Conservation (phyloP, 176 grass and related monocot species). For the Rhynchospora tenuis region DNA sequence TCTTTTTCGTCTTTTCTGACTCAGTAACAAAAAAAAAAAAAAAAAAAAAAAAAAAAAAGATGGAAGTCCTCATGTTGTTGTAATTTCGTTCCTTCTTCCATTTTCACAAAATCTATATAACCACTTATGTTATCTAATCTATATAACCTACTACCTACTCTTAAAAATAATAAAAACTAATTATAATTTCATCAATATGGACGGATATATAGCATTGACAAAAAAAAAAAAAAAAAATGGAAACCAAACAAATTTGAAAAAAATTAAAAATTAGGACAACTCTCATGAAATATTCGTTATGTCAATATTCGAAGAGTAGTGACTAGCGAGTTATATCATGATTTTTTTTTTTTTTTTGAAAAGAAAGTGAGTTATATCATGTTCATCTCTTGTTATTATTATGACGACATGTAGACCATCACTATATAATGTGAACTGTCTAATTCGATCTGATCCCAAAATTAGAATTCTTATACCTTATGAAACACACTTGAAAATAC, state of each 20-base stretch:
- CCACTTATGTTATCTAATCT: too few relatives aligned
- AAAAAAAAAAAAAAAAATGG: not conserved
- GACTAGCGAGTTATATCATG: not conserved
- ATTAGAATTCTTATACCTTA: not conserved
- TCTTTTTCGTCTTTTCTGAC: not conserved
- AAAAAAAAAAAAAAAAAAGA: not conserved
- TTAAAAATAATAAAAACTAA: not conserved
- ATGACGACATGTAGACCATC: not conserved
- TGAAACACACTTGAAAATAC: too few relatives aligned
- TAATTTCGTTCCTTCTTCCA: not conserved
- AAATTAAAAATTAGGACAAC: not conserved
- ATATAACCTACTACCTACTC: too few relatives aligned
- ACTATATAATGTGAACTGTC: not conserved
- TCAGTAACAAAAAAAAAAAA: not conserved
- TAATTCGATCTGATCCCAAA: not conserved
- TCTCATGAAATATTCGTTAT: not conserved
- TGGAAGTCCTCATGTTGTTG: not conserved
- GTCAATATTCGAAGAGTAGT: not conserved
- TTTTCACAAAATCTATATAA: not conserved
- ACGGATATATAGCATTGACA: not conserved
- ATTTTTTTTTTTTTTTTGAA: too few relatives aligned
- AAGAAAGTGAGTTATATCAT: not conserved
- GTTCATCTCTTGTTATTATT: not conserved
- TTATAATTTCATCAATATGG: not conserved
- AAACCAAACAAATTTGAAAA: not conserved